Base-by-base conservation (phyloP, 2,329 filamentous ascomycete genomes). In the Pseudogymnoascus sp. region DNA sequence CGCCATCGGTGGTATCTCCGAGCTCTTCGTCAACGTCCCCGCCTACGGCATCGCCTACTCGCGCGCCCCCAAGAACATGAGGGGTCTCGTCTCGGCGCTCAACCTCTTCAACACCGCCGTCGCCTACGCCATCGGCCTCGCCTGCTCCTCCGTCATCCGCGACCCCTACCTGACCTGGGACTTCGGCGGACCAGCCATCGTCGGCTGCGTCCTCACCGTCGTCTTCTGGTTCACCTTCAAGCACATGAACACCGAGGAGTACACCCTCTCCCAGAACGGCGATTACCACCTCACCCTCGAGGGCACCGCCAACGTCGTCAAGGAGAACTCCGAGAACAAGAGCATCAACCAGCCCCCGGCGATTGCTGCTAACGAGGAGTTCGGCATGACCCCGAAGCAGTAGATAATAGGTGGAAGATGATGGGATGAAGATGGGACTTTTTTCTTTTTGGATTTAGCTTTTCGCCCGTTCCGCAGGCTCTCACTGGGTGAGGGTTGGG, bases 41-140 rank as follows among this genome's bases (percentile, higher is more conserved):
- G 80, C 80, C 1, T 82, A 79, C 70, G 80, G 79, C 65, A 79
- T 83, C 65, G 81, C 81, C 1, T 83, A 82, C 71, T 78, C 80
- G 1, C 77, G 79, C 8, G 78, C 80, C 1, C 80, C 80, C 2
- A 72, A 76, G 61, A 82, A 82, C 70, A 82, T 82, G 80, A 75
- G 79, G 66, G 79, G 79, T 68, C 72, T 82, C 14, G 80, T 83
- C 1, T 80, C 79, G 1, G 78, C 80, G 6, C 72, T 82, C 66
- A 81, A 81, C 71, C 71, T 81, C 4, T 79, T 81, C 73, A 80
- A 72, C 69, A 77, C 75, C 1, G 78, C 78, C 57, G 67, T 82
- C 64, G 77, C 79, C 43, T 80, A 81, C 67, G 72, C 75, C 39
- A 75, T 82, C 67, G 77, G 78, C 65, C 69, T 82, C 45, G 77